phyloP scores from a whole-genome alignment of 495 filamentous ascomycete genomes.

The Geopyxis carbonaria region DNA sequence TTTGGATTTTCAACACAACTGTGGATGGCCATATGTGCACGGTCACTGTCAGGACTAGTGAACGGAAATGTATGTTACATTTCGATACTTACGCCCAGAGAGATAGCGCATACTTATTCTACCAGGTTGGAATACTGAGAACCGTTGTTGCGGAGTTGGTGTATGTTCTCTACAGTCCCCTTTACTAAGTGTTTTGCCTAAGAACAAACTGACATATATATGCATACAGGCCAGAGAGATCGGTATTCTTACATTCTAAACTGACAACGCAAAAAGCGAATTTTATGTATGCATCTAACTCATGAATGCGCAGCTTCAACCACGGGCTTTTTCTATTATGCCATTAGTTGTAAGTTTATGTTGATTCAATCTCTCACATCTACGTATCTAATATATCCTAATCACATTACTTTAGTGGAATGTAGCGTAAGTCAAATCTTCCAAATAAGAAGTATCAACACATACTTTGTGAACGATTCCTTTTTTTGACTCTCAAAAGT shows the following conservation, averaged over 20 bases:
- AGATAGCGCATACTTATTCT: background rate
- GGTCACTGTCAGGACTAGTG: conserved; percentile 58
- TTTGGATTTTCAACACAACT: conserved; percentile 66
- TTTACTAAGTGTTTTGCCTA: too few species aligned
- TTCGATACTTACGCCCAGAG: background rate
- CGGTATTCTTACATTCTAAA: too few species aligned
- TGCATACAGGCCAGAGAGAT: too few species aligned
- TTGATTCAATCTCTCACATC: background rate
- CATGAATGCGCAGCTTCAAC: conserved; percentile 39
- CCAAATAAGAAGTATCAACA: too few species aligned
- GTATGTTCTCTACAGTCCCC: too few species aligned
- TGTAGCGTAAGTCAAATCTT: conserved; percentile 55
- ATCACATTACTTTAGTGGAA: conserved; percentile 27
- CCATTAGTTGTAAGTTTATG: conserved; percentile 46
- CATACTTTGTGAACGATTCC: conserved; percentile 84
- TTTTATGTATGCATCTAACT: conserved; percentile 1
- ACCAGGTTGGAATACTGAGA: conserved; percentile 51
- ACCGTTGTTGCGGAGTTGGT: conserved; percentile 67
- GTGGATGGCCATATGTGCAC: conserved; percentile 59
- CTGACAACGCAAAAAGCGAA: conserved; percentile 39
- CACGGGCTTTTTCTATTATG: conserved; percentile 60
- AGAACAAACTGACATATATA: too few species aligned
- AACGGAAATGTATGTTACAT: conserved; percentile 49
- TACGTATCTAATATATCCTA: background rate
- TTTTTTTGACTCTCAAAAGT: conserved; percentile 42